These are phyloP conservation scores for Fraxinus xanthoxyloides DNA, from an alignment of 305 asterid species.

Conservation along the genomic window DNA sequence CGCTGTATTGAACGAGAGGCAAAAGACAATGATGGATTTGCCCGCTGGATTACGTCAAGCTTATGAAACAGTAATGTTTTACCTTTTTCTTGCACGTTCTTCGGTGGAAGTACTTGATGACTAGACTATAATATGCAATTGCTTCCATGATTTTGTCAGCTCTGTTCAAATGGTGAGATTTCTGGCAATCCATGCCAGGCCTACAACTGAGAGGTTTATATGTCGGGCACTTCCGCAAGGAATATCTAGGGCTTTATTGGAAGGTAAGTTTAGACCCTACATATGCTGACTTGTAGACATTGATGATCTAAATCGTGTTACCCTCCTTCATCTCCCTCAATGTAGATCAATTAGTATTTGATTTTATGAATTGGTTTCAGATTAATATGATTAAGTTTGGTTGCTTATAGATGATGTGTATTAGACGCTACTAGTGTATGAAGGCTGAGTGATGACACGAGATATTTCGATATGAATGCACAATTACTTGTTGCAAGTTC, in stretches of 20 bases:
- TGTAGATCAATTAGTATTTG: neutral
- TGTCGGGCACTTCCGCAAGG: slow-evolving; percentile 87
- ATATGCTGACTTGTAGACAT: neutral
- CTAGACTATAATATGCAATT: slow-evolving; percentile 29
- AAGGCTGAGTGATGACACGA: neutral
- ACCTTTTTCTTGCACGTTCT: neutral
- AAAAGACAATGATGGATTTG: slow-evolving; percentile 93
- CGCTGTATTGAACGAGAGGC: slow-evolving; percentile 96
- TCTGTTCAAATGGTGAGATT: slow-evolving; percentile 91
- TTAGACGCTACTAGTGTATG: neutral
- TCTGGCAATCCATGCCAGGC: slow-evolving; percentile 83
- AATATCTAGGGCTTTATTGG: slow-evolving; percentile 77
- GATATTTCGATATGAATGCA: neutral
- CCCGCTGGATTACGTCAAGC: slow-evolving; percentile 97
- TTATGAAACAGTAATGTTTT: slow-evolving; percentile 77
- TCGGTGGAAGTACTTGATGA: slow-evolving; percentile 15
- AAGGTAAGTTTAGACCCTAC: slow-evolving; percentile 47
- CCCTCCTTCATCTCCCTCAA: neutral
- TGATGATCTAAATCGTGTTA: neutral
- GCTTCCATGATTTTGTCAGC: slow-evolving; percentile 82
- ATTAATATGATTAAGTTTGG: neutral
- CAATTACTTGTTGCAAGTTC: neutral
- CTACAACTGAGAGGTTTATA: slow-evolving; percentile 74
- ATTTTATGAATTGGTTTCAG: neutral
- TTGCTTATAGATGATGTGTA: neutral